These are phyloP conservation scores for Apiospora rasikravindrae DNA, from an alignment of 2,329 filamentous ascomycete genomes.

Conservation along the genomic window DNA sequence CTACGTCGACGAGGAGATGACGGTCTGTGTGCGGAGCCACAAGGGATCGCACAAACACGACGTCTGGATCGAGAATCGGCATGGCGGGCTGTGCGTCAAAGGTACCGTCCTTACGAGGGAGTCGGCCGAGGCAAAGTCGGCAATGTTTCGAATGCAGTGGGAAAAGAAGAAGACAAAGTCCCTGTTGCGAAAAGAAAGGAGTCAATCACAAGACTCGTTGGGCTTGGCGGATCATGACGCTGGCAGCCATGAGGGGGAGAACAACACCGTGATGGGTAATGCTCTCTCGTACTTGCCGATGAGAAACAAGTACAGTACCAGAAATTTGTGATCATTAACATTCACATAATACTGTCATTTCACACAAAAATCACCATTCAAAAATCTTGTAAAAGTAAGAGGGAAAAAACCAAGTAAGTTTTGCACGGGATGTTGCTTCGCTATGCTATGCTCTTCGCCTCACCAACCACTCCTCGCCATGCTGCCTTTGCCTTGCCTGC, in stretches of 20 bases:
- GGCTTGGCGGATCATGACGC: no score
- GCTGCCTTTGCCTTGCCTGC: conserved; percentile 1
- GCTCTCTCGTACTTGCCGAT: no score
- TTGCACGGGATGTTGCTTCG: conserved; percentile 1
- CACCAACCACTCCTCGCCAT: neutral
- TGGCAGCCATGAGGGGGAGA: no score
- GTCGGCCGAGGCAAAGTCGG: neutral
- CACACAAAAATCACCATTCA: neutral
- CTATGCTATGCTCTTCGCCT: conserved; percentile 10
- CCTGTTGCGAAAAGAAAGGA: no score
- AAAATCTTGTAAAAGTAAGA: neutral
- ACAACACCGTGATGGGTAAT: no score
- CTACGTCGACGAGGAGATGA: conserved; percentile 74
- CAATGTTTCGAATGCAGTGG: no score
- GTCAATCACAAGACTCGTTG: no score
- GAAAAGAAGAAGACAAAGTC: no score
- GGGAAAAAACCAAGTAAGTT: neutral
- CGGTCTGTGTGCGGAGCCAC: conserved; percentile 65
- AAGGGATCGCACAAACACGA: conserved; percentile 48
- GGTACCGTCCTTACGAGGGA: conserved; percentile 46
- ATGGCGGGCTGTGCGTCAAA: conserved; percentile 68
- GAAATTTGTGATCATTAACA: no score
- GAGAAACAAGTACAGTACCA: no score
- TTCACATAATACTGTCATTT: no score
- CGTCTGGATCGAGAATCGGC: conserved; percentile 68